Evolutionary conservation across 768 basidiomycete species (phyloP), one percentile per base, ranked within the genome.

Genomic region (Tricholoma sp.): DNA sequence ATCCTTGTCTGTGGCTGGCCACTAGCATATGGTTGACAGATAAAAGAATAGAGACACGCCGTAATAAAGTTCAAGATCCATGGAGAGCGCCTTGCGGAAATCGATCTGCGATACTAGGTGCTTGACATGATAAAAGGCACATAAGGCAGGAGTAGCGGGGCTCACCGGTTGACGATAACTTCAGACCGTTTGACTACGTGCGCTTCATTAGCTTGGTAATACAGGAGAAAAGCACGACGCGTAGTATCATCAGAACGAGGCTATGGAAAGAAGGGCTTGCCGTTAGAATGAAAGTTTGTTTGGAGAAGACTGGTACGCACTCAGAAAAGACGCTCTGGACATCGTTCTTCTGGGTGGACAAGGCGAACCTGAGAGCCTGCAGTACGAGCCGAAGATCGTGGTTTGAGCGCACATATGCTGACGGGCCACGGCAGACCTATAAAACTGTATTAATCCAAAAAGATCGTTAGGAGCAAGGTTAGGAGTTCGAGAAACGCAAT

Each of bases 11-110:
- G 56, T 4, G 20, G 32, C 31, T 39, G 8, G 24, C 7, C 31
- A 39, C 54, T 24, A 56, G 55, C 37, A 28, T 7, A 6, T 3
- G 6, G 6, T 12, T 29, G n/a, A 13, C 32, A 24, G 12, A 6
- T 20, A 10, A 33, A 24, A 15, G 20, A n/a, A 4, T 33, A 24
- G 45, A n/a, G 32, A 66, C 73, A 28, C 58, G 84, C 88, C 55
- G 83, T 76, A 60, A n/a, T n/a, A n/a, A n/a, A n/a, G n/a, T 89
- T 89, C 36, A 91, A 67, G 36, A 87, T 83, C 89, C 89, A 91
- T 3, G n/a, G n/a, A 90, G 57, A 0, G 85, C 80, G 12, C 89
- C 89, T 7, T 76, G 70, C 0, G 89, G 87, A 63, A 86, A 90
- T 18, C 80, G 75, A 0, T 69, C 57, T 29, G 80, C 79, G 13